Evolutionary conservation across 1,284 basidiomycete species (phyloP), one percentile per base, ranked within the genome.

Genomic region (Pascua sp.): DNA sequence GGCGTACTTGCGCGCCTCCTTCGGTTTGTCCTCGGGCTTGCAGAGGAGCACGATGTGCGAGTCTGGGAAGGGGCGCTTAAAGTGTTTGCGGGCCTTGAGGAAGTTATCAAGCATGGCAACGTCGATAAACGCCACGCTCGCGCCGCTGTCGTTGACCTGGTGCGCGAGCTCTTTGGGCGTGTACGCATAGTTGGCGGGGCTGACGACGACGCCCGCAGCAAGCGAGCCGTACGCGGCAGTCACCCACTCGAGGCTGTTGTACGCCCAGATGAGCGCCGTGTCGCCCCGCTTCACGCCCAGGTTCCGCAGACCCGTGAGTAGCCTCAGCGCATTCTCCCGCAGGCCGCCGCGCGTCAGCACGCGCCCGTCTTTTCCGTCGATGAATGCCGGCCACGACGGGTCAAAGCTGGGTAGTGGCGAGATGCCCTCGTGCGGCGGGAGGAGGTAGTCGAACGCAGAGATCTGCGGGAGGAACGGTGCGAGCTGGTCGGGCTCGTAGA

Each of bases 241-340:
- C 0, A 86, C 85, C 81, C 84, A 89, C 24, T 80, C 78, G 40
- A 89, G 65, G 15, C 79, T 82, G 70, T 90, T 89, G 7, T 77
- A 64, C 8, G 73, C 68, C 57, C 76, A 78, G 41, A 78, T 57
- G 46, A 65, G 66, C 2, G 65, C 69, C 0, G 72, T 67, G 47
- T 76, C 71, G 37, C 73, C 72, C 38, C 62, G 58, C 42, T 64
- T 54, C 8, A 75, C 38, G 9, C 68, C 68, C 16, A 65, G 51
- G 18, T 37, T 43, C 43, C 53, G 78, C n/a, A 88, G 69, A 0
- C 85, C 85, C 62, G 80, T 78, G 0, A 75, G 85, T 13, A 89
- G 76, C 3, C 81, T 77, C 11, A 87, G 77, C 0, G 86, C 80
- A n/a, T 84, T 74, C 17, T 81, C 72, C 32, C 81, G 81, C 18